These are phyloP conservation scores for Rhododendron mucronatum DNA, from an alignment of 148 eudicot genomes.

Conservation along the genomic window DNA sequence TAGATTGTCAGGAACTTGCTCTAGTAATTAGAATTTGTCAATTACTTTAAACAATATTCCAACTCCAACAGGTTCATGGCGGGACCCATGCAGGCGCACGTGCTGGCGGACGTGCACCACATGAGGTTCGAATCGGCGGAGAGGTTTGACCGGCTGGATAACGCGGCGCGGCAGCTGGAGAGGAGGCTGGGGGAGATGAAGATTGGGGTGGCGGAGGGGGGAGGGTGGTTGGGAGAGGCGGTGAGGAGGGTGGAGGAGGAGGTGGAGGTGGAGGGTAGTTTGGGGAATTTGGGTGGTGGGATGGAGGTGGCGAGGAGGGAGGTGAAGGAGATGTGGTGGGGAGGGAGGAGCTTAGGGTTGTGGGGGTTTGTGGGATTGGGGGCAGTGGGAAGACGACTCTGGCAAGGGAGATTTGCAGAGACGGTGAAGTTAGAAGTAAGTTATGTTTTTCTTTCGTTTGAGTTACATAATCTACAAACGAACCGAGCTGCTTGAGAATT, in stretches of 20 bases:
- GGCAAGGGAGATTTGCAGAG: constrained; percentile 60
- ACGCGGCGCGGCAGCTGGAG: constrained; percentile 43
- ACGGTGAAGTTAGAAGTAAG: constrained; percentile 60
- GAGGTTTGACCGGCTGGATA: constrained; percentile 57
- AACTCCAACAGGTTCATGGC: constrained; percentile 22
- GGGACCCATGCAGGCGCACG: constrained; percentile 67
- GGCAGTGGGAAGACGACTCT: constrained; percentile 93
- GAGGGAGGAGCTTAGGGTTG: constrained; percentile 30
- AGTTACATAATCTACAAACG: no score
- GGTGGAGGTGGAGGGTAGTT: constrained; percentile 1
- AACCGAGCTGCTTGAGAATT: background rate
- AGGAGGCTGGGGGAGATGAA: constrained; percentile 48
- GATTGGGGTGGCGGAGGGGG: constrained; percentile 38
- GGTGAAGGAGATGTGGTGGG: constrained; percentile 67
- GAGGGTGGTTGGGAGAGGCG: constrained; percentile 50
- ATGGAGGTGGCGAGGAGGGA: constrained; percentile 63
- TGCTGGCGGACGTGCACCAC: constrained; percentile 88
- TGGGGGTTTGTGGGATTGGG: constrained; percentile 78
- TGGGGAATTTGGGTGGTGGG: constrained; percentile 28
- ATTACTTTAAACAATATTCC: no score
- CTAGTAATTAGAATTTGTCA: no score
- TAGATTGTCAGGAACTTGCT: no score
- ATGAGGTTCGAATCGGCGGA: constrained; percentile 50
- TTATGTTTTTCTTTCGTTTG: background rate
- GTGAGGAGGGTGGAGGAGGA: constrained; percentile 28